Percentiles rank a stretch among this genome's conserved stretches.
Evolutionary conservation across 192 early-diverging fungal genomes (phyloP).

Genomic region (Coemansia interrupta): DNA sequence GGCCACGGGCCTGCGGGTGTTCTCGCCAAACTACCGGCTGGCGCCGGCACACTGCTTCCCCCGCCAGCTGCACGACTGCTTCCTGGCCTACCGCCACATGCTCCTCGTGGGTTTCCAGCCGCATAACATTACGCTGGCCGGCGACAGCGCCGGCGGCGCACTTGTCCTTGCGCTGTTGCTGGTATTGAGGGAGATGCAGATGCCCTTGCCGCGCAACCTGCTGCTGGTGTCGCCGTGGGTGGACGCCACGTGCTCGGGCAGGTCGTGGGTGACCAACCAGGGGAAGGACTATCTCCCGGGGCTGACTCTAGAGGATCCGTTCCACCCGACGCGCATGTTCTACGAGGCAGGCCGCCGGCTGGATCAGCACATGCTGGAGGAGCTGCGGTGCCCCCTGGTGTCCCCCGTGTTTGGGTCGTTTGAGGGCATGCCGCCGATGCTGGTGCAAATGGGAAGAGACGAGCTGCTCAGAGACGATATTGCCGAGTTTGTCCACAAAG

Average conservation of each 20-base stretch:
- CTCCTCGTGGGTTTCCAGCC: conserved; percentile 44
- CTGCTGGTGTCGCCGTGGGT: conserved; percentile 49
- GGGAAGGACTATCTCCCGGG: conserved; percentile 30
- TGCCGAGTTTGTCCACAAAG: conserved; percentile 17
- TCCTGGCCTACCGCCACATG: conserved; percentile 71
- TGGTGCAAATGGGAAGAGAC: conserved; percentile 39
- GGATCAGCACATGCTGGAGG: conserved; percentile 22
- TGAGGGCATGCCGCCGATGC: conserved; percentile 35
- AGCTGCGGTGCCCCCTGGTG: conserved; percentile 37
- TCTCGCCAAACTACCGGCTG: conserved; percentile 47
- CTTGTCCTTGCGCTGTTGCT: conserved; percentile 31
- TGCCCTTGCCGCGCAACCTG: conserved; percentile 8
- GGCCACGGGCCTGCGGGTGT: conserved; percentile 30
- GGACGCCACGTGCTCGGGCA: conserved; percentile 36
- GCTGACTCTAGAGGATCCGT: conserved; percentile 26
- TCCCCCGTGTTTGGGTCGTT: conserved; percentile 42
- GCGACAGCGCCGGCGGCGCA: conserved; percentile 49
- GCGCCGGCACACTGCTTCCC: conserved; percentile 37
- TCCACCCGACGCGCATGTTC: conserved; percentile 47
- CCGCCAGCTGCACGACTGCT: conserved; percentile 73
- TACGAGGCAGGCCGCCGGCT: conserved; percentile 26
- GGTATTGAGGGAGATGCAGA: conserved; percentile 23
- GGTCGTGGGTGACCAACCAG: conserved; percentile 28
- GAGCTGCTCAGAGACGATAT: conserved; percentile 49
- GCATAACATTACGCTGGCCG: conserved; percentile 33